Evolutionary conservation across 2,329 filamentous ascomycete species (phyloP).

Genomic region (Claviceps sp.): DNA sequence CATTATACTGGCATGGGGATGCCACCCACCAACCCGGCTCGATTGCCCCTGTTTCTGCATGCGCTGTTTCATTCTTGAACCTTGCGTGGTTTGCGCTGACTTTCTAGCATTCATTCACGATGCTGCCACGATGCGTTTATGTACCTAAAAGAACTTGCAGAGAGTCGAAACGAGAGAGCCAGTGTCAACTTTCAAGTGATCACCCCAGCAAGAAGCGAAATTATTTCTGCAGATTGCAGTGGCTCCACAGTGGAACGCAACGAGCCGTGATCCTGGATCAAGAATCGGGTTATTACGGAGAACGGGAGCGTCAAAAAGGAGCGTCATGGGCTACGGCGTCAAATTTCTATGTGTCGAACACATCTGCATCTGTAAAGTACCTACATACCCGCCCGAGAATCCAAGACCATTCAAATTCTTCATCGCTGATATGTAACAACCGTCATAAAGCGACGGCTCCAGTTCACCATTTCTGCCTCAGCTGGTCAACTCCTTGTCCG

Average conservation of each 20-base stretch:
- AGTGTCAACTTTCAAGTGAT: neutral
- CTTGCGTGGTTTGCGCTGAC: neutral
- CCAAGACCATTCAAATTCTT: no score
- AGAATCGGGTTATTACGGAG: neutral
- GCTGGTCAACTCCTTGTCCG: no score
- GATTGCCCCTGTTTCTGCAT: neutral
- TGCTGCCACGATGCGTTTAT: neutral
- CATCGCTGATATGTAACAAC: no score
- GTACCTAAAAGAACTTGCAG: neutral
- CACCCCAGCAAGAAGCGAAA: neutral
- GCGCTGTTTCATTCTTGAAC: neutral
- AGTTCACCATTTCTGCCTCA: no score
- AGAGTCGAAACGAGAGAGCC: neutral
- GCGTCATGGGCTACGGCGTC: neutral
- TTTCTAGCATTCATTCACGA: neutral
- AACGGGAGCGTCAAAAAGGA: neutral
- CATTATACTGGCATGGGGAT: neutral
- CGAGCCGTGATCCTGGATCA: neutral
- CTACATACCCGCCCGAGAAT: no score
- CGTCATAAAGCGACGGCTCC: no score
- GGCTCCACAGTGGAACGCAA: neutral
- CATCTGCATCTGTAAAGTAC: neutral
- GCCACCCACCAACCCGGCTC: neutral
- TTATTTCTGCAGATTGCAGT: neutral
- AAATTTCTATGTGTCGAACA: neutral